phyloP scores from a whole-genome alignment of 257 asterid species.

The Anisodus tanguticus region DNA sequence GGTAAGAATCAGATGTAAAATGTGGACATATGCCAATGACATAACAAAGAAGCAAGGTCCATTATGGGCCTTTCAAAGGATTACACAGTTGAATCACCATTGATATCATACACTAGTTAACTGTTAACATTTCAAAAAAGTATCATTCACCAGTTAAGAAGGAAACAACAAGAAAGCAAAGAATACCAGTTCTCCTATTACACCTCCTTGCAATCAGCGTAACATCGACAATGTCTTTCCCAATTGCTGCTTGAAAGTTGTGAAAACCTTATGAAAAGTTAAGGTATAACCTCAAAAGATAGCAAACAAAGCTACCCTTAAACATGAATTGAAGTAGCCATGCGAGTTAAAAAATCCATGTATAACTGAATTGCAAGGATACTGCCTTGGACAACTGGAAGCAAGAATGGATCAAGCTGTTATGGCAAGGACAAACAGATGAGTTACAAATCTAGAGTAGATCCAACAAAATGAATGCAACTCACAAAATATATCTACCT shows the following conservation, averaged over 20 bases:
- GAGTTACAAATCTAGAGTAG: conserved; percentile 29
- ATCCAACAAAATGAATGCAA: conserved; percentile 18
- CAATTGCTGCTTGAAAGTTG: conserved; percentile 70
- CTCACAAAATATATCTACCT: conserved; percentile 52
- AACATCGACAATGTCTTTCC: conserved; percentile 65
- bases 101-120: neutral
- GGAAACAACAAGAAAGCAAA: neutral
- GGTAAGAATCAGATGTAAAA: neutral
- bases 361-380: conserved; percentile 60
- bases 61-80: conserved; percentile 22
- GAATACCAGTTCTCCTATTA: conserved; percentile 82
- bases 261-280: conserved; percentile 79
- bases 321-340: neutral
- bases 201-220: conserved; percentile 90
- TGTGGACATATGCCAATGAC: neutral
- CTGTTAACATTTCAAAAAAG: neutral
- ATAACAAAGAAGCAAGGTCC: neutral
- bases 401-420: conserved; percentile 92
- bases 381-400: conserved; percentile 96
- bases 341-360: conserved; percentile 7
- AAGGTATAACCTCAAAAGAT: conserved; percentile 54
- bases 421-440: conserved; percentile 38
- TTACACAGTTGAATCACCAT: conserved; percentile 18
- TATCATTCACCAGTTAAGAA: neutral
- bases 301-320: conserved; percentile 9